Evolutionary conservation across 2,329 filamentous ascomycete genomes (phyloP), one percentile per base, ranked within the genome.

Genomic region (Monilinia fructicola): DNA sequence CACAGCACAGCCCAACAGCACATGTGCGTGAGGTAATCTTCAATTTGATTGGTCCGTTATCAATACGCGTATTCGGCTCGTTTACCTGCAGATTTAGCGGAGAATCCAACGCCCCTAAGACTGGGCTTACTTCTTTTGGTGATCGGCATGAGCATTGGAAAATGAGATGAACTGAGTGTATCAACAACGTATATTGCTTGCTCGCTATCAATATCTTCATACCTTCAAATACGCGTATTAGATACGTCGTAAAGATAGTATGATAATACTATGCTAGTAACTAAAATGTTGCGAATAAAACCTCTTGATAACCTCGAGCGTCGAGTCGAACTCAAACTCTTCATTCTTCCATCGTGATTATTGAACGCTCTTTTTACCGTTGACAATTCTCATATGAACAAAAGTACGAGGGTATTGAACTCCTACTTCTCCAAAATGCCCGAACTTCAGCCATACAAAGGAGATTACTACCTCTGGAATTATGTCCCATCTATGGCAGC

Each of bases 401-500:
- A 11, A 12, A 50, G n/a, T 26, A 50, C 46, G 12, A n/a, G 23
- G n/a, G n/a, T 26, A 26, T 14, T 4, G 10, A 26, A 26, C 46
- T 23, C 46, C 7, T 21, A 23, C 35, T 54, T 54, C 26, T 35
- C 4, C 38, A 35, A 42, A 65, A 78, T 78, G 76, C 69, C 75
- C 9, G 64, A 74, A 56, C 69, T 78, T 23, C 69, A 76, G 61
- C 73, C 76, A 3, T 73, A 75, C 65, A 69, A 68, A 40, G 71
- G 69, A 9, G 73, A 71, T 46, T 78, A 77, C 64, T 79, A 78
- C 67, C 73, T 79, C 10, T 78, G 77, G 76, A 80, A 81, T 54
- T 84, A 84, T 69, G 73, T 80, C 48, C 82, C 83, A 0, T 82
- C 79, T 4, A 71, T 78, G 11, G 73, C 76, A 0, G 78, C 79